Evolutionary conservation across 352 stramenopile genomes (phyloP).

Genomic region (Peronospora belbahrii): DNA sequence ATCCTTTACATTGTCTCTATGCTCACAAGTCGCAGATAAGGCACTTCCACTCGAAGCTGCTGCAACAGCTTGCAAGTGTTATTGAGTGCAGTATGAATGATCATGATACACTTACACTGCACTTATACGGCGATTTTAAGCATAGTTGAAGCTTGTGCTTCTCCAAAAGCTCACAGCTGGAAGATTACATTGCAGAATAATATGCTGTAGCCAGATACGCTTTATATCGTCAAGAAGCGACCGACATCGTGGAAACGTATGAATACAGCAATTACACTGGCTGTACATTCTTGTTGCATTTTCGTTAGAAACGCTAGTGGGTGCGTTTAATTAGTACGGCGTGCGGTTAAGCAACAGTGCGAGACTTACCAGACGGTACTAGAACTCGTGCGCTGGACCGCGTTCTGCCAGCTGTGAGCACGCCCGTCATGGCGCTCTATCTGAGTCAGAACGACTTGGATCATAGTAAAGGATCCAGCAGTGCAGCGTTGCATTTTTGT

Average conservation of each 20-base stretch:
- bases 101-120: conserved; percentile 1
- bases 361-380: conserved; percentile 65
- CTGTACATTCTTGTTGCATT: neutral
- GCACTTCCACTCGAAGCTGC: conserved; percentile 22
- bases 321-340: conserved; percentile 64
- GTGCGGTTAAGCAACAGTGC: conserved; percentile 61
- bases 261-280: conserved; percentile 2
- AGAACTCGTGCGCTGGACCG: conserved; percentile 39
- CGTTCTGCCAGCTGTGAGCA: conserved; percentile 36
- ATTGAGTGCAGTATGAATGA: neutral
- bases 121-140: too few species aligned
- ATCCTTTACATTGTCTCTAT: conserved; percentile 7
- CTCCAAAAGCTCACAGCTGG: conserved; percentile 13
- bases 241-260: conserved; percentile 6
- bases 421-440: conserved; percentile 53
- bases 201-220: conserved; percentile 3
- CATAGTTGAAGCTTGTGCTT: too few species aligned
- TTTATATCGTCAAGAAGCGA: conserved; percentile 10
- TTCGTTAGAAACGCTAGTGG: conserved; percentile 42
- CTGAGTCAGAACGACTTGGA: conserved; percentile 74
- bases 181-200: conserved; percentile 22
- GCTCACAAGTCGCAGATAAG: conserved; percentile 28
- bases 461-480: conserved; percentile 49
- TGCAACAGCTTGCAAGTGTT: neutral
- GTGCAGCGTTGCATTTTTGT: too few species aligned